Conservation (phyloP, 208 protist genomes). For the Trypanosomatidae sp. region DNA sequence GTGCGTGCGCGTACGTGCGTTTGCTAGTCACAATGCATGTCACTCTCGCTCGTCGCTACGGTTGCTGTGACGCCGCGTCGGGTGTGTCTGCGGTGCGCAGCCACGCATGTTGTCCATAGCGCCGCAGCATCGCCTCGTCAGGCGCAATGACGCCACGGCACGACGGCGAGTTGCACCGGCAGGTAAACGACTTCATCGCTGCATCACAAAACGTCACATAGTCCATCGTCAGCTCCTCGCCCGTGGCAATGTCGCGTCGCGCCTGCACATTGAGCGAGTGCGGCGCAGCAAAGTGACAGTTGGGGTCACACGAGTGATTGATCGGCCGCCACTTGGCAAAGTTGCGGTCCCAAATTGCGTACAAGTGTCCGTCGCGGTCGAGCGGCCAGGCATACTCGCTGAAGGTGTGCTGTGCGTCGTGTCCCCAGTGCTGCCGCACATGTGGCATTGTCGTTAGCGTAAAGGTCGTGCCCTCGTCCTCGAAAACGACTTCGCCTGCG, state of each 20-base stretch:
- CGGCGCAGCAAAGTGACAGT: slow-evolving; percentile 58
- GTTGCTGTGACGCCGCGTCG: slow-evolving; percentile 6
- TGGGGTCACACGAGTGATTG: slow-evolving; percentile 83
- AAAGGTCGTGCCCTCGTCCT: slow-evolving; percentile 65
- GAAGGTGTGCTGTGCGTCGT: slow-evolving; percentile 33
- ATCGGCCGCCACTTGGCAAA: slow-evolving; percentile 67
- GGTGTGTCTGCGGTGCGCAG: slow-evolving; percentile 22
- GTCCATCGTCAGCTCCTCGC: slow-evolving; percentile 79
- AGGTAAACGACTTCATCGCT: slow-evolving; percentile 80
- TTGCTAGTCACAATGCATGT: too few species aligned
- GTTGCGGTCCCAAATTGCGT: slow-evolving; percentile 76
- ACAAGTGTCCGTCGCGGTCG: slow-evolving; percentile 69
- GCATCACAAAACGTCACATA: slow-evolving; percentile 85
- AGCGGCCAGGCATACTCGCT: slow-evolving; percentile 85
- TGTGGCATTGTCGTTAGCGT: slow-evolving; percentile 49
- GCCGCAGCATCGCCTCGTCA: slow-evolving; percentile 26
- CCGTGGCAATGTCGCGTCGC: slow-evolving; percentile 31
- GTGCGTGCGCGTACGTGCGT: too few species aligned
- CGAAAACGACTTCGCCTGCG: slow-evolving; percentile 54
- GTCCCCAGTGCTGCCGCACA: slow-evolving; percentile 42
- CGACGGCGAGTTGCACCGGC: slow-evolving; percentile 34
- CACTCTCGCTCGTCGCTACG: neutral
- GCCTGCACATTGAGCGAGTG: slow-evolving; percentile 84
- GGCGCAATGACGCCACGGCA: slow-evolving; percentile 49
- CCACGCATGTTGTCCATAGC: slow-evolving; percentile 61